Evolutionary conservation across 257 asterid genomes (phyloP).

Genomic region (Thymus mandschuricus): DNA sequence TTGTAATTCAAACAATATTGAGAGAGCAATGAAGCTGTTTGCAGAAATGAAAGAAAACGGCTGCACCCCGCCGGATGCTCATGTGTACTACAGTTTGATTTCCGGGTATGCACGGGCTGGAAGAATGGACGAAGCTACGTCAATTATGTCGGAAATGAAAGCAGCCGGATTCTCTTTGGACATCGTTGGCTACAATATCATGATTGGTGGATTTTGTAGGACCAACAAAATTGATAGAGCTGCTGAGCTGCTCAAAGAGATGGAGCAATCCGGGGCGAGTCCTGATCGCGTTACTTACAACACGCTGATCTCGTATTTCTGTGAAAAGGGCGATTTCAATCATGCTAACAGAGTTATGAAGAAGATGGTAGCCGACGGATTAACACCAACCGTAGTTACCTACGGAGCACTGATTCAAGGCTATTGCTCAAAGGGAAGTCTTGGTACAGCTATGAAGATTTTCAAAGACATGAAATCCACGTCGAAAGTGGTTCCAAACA

Average conservation of each 20-base stretch:
- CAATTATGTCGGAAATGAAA: slow-evolving; percentile 52
- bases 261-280: slow-evolving; percentile 57
- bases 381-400: slow-evolving; percentile 69
- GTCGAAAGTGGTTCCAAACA: slow-evolving; percentile 58
- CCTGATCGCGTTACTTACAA: slow-evolving; percentile 82
- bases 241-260: slow-evolving; percentile 55
- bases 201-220: slow-evolving; percentile 78
- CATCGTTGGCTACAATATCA: slow-evolving; percentile 57
- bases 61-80: slow-evolving; percentile 70
- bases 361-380: slow-evolving; percentile 59
- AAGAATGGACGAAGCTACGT: slow-evolving; percentile 68
- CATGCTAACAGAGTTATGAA: slow-evolving; percentile 50
- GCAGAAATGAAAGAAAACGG: slow-evolving; percentile 63
- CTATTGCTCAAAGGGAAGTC: slow-evolving; percentile 51
- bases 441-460: slow-evolving; percentile 64
- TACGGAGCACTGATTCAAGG: slow-evolving; percentile 77
- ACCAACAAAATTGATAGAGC: slow-evolving; percentile 63
- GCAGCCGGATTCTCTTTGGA: slow-evolving; percentile 75
- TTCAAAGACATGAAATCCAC: slow-evolving; percentile 53
- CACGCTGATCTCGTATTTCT: slow-evolving; percentile 67
- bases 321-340: slow-evolving; percentile 59
- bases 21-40: slow-evolving; percentile 66
- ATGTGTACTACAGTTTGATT: slow-evolving; percentile 67
- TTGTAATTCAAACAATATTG: slow-evolving; percentile 69
- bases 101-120: slow-evolving; percentile 72